These are phyloP conservation scores for Collybia mongolica DNA, from an alignment of 768 basidiomycete species.

Conservation along the genomic window DNA sequence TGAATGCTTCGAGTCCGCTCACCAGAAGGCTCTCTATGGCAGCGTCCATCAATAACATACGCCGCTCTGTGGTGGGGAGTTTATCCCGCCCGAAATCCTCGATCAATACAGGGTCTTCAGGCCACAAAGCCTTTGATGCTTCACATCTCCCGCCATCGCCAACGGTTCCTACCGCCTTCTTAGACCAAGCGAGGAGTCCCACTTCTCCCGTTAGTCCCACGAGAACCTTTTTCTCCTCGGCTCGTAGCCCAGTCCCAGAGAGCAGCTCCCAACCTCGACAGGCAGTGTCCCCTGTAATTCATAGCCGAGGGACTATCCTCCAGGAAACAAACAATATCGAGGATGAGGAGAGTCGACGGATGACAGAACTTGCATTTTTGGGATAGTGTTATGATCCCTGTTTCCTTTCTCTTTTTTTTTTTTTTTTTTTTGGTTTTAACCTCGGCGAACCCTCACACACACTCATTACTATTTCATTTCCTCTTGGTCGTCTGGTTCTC, in stretches of 20 bases:
- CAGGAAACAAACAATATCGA: slow-evolving; percentile 51
- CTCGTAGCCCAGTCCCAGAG: slow-evolving; percentile 9
- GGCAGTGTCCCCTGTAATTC: slow-evolving; percentile 57
- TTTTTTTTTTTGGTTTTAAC: background rate
- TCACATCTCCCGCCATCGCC: slow-evolving; percentile 40
- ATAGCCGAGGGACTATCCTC: slow-evolving; percentile 57
- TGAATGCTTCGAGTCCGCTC: background rate
- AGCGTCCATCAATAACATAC: slow-evolving; percentile 41
- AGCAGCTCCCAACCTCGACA: slow-evolving; percentile 22
- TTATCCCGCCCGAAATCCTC: slow-evolving; percentile 21
- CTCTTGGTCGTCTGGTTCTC: too few relatives aligned
- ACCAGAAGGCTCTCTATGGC: slow-evolving; percentile 26
- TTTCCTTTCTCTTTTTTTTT: background rate
- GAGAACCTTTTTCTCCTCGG: slow-evolving; percentile 2
- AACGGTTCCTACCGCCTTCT: slow-evolving; percentile 18
- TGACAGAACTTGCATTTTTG: slow-evolving; percentile 74
- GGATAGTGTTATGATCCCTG: slow-evolving; percentile 17
- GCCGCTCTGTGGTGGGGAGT: slow-evolving; percentile 42
- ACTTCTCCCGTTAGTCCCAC: slow-evolving; percentile 7
- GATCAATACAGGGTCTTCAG: slow-evolving; percentile 19
- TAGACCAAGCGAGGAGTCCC: background rate
- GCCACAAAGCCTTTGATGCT: slow-evolving; percentile 20
- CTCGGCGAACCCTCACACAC: background rate
- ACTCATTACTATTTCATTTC: background rate
- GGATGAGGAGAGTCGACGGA: slow-evolving; percentile 66